Conservation (phyloP, 2,329 filamentous ascomycete genomes). For the Aspergillus sp. region DNA sequence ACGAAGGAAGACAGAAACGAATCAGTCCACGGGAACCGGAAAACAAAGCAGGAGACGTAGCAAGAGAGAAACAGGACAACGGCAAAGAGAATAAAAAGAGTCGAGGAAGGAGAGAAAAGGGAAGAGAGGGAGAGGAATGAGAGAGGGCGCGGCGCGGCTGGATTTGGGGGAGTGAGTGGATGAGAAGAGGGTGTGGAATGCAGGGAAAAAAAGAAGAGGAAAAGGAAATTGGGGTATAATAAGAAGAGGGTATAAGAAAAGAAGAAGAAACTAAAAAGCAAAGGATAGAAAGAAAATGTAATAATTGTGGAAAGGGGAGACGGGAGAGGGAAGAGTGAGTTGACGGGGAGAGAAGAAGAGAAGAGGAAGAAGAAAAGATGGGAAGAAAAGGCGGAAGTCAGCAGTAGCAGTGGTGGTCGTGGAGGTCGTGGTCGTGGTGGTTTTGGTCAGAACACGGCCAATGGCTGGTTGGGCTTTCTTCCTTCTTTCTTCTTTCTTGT, state of each 20-base stretch:
- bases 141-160: constrained; percentile 5
- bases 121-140: constrained; percentile 6
- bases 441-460: no score
- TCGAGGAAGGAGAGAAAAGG: constrained; percentile 6
- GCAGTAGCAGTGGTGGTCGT: no score
- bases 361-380: neutral
- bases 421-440: no score
- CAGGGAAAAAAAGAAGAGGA: constrained; percentile 2
- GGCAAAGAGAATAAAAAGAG: neutral
- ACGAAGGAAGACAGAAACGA: neutral
- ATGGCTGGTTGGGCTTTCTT: no score
- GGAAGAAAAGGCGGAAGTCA: neutral
- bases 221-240: constrained; percentile 4
- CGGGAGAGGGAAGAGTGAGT: constrained; percentile 10
- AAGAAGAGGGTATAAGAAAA: neutral
- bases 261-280: constrained; percentile 4
- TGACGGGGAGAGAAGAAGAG: constrained; percentile 4
- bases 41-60: constrained; percentile 10
- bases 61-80: constrained; percentile 1
- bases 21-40: constrained; percentile 8
- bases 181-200: neutral
- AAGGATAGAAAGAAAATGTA: constrained; percentile 6
- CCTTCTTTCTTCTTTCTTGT: no score
- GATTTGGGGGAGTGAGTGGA: neutral
- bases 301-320: constrained; percentile 2